Evolutionary conservation across 129 eudicot genomes (phyloP), one percentile per base, ranked within the genome.

Genomic region (Pulicaria dysenterica): DNA sequence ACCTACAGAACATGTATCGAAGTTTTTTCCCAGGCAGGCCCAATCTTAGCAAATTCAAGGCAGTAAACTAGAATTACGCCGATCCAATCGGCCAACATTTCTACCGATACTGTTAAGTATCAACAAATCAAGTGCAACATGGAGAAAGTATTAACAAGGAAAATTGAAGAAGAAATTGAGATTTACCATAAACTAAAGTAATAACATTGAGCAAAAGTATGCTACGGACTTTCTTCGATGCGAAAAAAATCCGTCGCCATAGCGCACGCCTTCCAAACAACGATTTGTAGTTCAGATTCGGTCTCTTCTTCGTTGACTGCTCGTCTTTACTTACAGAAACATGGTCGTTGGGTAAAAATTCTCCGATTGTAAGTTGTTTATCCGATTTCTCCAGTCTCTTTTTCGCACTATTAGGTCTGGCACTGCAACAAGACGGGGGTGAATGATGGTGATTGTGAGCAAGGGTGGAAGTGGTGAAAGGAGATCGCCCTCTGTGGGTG

Each of bases 141-240:
- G 31, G 31, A 24, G 31, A 24, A 24, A 24, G 31, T 24, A 24
- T 24, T 24, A 24, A 24, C 31, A 45, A 50, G 10, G 10, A 3
- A 68, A 74, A 62, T 61, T 34, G 38, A 74, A 37, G n/a, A 40
- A 6, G 6, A 42, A 38, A 76, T 50, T n/a, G 56, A 54, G 45
- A 41, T 50, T 62, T 82, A 92, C 97, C 97, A 64, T 92, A 89
- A 64, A 92, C 72, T 63, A 92, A 47, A 47, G 97, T 80, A 57
- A 86, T 83, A 67, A 81, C 76, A 70, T 92, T 92, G 16, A 92
- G 92, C 82, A 92, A 83, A 83, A 92, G 72, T 45, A 92, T 83
- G 76, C 97, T 85, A 67, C 94, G 78, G 31, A 89, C 87, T 86
- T 86, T 92, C 87, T 31, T 78, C 34, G 97, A 91, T 7, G 86